Base-by-base conservation (phyloP, 768 basidiomycete species). In the Roridomyces roridus region DNA sequence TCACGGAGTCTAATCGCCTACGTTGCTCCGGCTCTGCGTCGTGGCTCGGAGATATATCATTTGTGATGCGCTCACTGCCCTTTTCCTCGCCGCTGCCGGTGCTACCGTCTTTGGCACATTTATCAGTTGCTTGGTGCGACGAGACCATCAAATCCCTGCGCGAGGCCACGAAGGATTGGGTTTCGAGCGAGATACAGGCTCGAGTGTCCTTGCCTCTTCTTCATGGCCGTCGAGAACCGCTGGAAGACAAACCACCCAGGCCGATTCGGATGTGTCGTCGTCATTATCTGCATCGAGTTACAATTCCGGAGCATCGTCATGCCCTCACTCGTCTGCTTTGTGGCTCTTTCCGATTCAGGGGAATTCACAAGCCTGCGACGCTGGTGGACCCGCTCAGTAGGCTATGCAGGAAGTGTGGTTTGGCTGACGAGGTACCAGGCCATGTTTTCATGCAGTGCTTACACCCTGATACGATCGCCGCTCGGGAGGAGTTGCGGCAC, bases 391-490 rank as follows among this genome's bases (percentile, higher is more conserved):
- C 14, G 6, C 7, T 14, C 7, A 14, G 14, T 14, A 31, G 7
- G 14, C 29, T 31, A 14, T 31, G 29, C 29, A 31, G 29, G 14
- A 31, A 25, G 23, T 55, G 54, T 26, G 31, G 37, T 6, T 4
- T 18, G 20, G 44, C 7, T 5, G 12, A 24, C 5, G 54, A 55
- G 54, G 41, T 37, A 4, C 44, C 54, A 21, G 54, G 17, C 20
- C 54, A 55, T 20, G 46, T 55, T 21, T 41, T 55, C 18, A 15
- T 55, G 5, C 46, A 39, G 14, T 55, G 54, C 45, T 8, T 8
- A 10, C 6, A n/a, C 20, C 37, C 25, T 4, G 46, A 36, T 12
- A 55, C 54, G 23, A 20, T 46, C n/a, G 23, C 35, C 11, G 25
- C 39, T 24, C 45, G 46, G 12, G 18, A 35, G 7, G 45, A 55